Base-by-base conservation (phyloP, 1,139 yeast species). In the Chernovozyma sophiae-reginae region DNA sequence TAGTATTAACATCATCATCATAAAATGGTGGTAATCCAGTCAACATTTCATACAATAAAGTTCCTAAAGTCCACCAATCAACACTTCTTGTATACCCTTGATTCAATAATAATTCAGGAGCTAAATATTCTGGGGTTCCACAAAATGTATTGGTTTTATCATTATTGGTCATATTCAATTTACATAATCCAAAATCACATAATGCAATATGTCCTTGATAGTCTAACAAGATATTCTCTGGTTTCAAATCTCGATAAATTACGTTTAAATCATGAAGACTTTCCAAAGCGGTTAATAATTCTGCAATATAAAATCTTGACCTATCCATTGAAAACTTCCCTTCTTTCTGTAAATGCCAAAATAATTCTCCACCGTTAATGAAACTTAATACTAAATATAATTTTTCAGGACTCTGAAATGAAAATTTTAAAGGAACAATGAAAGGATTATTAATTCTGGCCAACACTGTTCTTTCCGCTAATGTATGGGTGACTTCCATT, bases 11-110 rank as follows among this genome's bases (percentile, higher is more conserved):
- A 60, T 90, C 92, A 55, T 89, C 96, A 55, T 90, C 97, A 57
- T 86, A 92, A 57, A 89, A 92, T 33, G 97, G 97, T 7, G 98
- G 98, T 46, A 92, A 72, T 0, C 97, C 97, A 2, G 97, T 89
- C 45, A 94, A 74, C 98, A 92, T 92, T 60, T 92, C 98, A 58
- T 86, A 92, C 32, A 92, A 70, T 35, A 92, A 71, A 27, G 92
- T 92, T 26, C 98, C 98, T 46, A 92, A 70, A 1, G 97, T 92
- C 98, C 98, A 92, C 81, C 96, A 92, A 62, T 92, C 98, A 28
- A 92, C 97, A 52, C 86, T 82, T 58, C 95, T 79, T 5, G 97
- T 89, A 61, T 92, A 92, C 2, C 97, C 97, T 57, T 86, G 89
- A 45, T 92, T 95, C 45, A 90, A 69, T 40, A 92, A 67, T 41